These are phyloP conservation scores for Chlorophyllum brunneum DNA, from an alignment of 768 basidiomycete species.

Conservation along the genomic window DNA sequence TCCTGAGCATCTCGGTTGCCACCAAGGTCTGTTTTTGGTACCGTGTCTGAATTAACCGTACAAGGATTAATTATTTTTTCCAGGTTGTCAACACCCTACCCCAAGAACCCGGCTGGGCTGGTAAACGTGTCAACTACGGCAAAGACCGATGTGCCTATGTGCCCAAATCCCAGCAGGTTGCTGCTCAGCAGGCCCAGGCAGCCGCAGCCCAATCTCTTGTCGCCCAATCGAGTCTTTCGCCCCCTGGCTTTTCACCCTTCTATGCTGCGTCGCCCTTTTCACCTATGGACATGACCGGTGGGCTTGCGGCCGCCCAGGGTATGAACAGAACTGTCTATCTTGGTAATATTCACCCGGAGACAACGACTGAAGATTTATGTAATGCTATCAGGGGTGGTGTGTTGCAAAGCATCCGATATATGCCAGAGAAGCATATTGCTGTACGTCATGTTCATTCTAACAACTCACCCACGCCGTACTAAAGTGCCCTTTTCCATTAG, in stretches of 20 bases:
- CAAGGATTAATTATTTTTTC: not conserved
- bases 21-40: constrained; percentile 67
- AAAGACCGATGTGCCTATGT: constrained; percentile 99
- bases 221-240: constrained; percentile 50
- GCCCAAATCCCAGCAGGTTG: constrained; percentile 91
- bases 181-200: constrained; percentile 81
- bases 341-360: constrained; percentile 96
- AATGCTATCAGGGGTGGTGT: constrained; percentile 97
- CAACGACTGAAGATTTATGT: constrained; percentile 90
- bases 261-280: constrained; percentile 42
- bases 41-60: constrained; percentile 1
- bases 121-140: constrained; percentile 96
- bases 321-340: constrained; percentile 94
- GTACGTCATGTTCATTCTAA: constrained; percentile 40
- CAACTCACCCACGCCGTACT: not conserved
- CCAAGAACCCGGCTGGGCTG: constrained; percentile 89
- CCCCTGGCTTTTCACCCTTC: constrained; percentile 41
- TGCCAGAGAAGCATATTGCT: constrained; percentile 97
- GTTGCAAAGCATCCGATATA: constrained; percentile 89
- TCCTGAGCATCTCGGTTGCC: constrained; percentile 90
- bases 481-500: constrained; percentile 32
- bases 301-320: constrained; percentile 36
- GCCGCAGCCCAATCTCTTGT: constrained; percentile 73
- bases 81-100: constrained; percentile 94
- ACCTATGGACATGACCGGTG: constrained; percentile 29